Evolutionary conservation across 192 early-diverging fungal genomes (phyloP).

Genomic region (Martensiomyces pterosporus): DNA sequence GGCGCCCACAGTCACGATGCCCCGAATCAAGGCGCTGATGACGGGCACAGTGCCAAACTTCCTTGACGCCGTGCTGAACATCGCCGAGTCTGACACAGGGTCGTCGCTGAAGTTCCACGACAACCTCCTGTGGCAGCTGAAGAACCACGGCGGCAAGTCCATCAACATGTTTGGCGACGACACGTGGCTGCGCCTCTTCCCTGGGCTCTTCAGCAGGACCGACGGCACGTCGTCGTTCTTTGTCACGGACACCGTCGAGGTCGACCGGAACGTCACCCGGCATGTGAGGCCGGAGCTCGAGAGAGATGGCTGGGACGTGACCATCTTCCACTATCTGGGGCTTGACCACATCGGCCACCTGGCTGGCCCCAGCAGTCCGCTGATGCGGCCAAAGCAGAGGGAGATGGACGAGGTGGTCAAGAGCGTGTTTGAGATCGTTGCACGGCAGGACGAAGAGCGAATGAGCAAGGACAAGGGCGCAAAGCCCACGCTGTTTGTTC

Average conservation of each 20-base stretch:
- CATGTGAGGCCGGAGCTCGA: conserved; percentile 57
- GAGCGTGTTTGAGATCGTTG: conserved; percentile 51
- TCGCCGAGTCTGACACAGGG: conserved; percentile 71
- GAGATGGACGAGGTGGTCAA: conserved; percentile 72
- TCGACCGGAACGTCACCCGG: conserved; percentile 69
- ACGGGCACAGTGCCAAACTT: conserved; percentile 75
- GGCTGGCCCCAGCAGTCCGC: conserved; percentile 59
- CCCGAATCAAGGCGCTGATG: conserved; percentile 75
- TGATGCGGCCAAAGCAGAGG: conserved; percentile 71
- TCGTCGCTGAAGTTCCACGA: conserved; percentile 57
- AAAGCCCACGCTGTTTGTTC: conserved; percentile 65
- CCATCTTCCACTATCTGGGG: conserved; percentile 79
- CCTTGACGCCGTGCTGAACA: conserved; percentile 77
- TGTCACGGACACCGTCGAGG: conserved; percentile 69
- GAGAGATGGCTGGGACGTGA: conserved; percentile 60
- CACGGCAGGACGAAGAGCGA: conserved; percentile 44
- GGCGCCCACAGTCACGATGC: conserved; percentile 77
- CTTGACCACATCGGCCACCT: conserved; percentile 79
- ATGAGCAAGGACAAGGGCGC: conserved; percentile 24
- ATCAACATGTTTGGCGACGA: conserved; percentile 93
- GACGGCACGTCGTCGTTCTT: conserved; percentile 60
- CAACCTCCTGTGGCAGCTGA: conserved; percentile 70
- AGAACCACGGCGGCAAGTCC: conserved; percentile 46
- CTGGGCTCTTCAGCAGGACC: conserved; percentile 56
- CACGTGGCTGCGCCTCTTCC: conserved; percentile 92